Percentiles rank a stretch among this genome's conserved stretches.
Evolutionary conservation across 2,329 filamentous ascomycete genomes (phyloP).

Genomic region (Pseudomassariella vexata): DNA sequence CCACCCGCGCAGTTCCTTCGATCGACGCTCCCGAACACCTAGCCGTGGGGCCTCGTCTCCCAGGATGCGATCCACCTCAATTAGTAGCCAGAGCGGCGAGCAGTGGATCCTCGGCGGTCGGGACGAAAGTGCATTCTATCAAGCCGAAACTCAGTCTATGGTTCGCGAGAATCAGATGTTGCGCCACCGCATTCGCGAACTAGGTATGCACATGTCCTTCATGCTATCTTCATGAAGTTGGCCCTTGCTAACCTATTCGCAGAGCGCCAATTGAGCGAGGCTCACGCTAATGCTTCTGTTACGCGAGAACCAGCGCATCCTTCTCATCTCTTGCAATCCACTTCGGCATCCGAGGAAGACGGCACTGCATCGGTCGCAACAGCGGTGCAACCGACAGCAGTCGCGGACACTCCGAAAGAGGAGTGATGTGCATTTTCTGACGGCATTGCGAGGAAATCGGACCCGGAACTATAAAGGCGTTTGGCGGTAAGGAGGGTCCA

Average conservation of each 20-base stretch:
- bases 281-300: conserved; percentile 24
- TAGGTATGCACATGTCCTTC: conserved; percentile 45
- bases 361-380: conserved; percentile 6
- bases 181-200: conserved; percentile 64
- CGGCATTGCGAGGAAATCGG: no score
- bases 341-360: conserved; percentile 37
- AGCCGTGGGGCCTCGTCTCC: conserved; percentile 51
- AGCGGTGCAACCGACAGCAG: conserved; percentile 8
- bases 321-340: conserved; percentile 42
- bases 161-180: conserved; percentile 80
- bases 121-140: conserved; percentile 74
- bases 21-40: conserved; percentile 53
- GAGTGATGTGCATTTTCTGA: no score
- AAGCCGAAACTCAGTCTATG: conserved; percentile 74
- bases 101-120: conserved; percentile 54
- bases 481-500: no score
- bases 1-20: conserved; percentile 52
- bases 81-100: conserved; percentile 55
- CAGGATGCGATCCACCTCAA: conserved; percentile 50
- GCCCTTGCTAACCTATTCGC: conserved; percentile 3
- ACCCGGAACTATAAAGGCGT: no score
- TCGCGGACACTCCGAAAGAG: conserved; percentile 15
- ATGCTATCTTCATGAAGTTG: neutral
- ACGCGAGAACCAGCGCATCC: conserved; percentile 43
- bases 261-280: conserved; percentile 50